Evolutionary conservation across 306 rosid species (phyloP).

Genomic region (Trifolium dubium): DNA sequence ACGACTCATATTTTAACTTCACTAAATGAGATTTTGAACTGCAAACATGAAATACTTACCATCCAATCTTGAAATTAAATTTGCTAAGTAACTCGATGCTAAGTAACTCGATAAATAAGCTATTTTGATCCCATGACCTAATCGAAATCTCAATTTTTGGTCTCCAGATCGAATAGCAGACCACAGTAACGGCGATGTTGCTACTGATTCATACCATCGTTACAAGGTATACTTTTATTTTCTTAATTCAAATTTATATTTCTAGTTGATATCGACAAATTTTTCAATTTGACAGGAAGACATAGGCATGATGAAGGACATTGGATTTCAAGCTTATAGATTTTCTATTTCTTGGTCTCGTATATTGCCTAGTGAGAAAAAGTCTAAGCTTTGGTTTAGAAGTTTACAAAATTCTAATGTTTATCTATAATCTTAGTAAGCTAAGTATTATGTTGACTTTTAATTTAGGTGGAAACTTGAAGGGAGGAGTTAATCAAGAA

Average conservation of each 20-base stretch:
- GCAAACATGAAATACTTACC: too few species aligned
- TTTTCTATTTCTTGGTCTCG: constrained; percentile 64
- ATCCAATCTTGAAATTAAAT: too few species aligned
- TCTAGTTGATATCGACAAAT: neutral
- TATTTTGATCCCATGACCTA: neutral
- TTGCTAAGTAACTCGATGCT: neutral
- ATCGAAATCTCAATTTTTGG: neutral
- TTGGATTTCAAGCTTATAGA: constrained; percentile 55
- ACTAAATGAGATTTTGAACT: too few species aligned
- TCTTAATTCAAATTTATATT: neutral
- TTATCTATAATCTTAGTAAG: neutral
- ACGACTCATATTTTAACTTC: too few species aligned
- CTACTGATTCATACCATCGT: constrained; percentile 54
- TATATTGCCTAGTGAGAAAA: constrained; percentile 55
- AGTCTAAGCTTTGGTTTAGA: constrained; percentile 7
- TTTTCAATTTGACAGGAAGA: constrained; percentile 46
- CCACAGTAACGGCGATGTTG: constrained; percentile 52
- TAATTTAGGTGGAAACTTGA: constrained; percentile 53
- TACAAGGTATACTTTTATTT: constrained; percentile 48
- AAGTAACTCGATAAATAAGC: neutral
- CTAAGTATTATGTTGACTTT: neutral
- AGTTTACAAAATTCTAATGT: neutral
- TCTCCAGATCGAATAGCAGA: constrained; percentile 47
- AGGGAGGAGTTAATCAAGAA: constrained; percentile 51
- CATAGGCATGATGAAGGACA: constrained; percentile 48